Base-by-base conservation (phyloP, 2,329 filamentous ascomycete genomes). In the Celoporthe dispersa region DNA sequence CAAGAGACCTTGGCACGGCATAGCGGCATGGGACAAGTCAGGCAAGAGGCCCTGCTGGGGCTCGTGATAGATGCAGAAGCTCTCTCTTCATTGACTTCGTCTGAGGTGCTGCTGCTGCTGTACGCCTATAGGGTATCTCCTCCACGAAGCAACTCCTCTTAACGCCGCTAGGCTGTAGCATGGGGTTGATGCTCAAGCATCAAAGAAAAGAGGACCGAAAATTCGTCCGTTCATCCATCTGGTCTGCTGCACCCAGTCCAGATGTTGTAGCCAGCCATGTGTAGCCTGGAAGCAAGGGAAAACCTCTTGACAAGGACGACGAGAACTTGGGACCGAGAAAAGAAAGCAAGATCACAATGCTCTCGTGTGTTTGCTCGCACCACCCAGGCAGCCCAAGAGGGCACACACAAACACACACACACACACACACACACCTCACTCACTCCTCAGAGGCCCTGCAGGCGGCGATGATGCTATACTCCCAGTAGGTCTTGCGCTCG, bases 391-490 rank as follows among this genome's bases (percentile, higher is more conserved):
- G 31, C 11, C 55, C 55, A 19, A 33, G n/a, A n/a, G n/a, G n/a
- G n/a, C n/a, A n/a, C n/a, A n/a, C n/a, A 5, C 37, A 12, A 39
- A 12, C 11, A 39, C 2, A 39, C 37, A 8, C 9, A 8, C 19
- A 61, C 12, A 25, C 25, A n/a, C 22, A 12, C 35, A 33, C 3
- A 16, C n/a, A n/a, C 14, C n/a, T 12, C 25, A 3, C 28, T 60
- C 64, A 66, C 16, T 69, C 60, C 71, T 44, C 66, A 28, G 73
- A 73, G 67, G 81, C 81, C 74, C 87, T 89, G 37, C 88, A 81
- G 1, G 85, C 87, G 68, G 87, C 82, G 69, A 90, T 85, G 28
- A 87, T 78, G 66, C 83, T 83, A 74, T 88, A 90, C 72, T 89
- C 85, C 87, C 87, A 90, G 68, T 82, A 81, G 0, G 88, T 90